Percentiles rank a stretch among this genome's conserved stretches.
These are phyloP conservation scores for Epithemia pelagica DNA, from an alignment of 108 stramenopile species.

Conservation along the genomic window DNA sequence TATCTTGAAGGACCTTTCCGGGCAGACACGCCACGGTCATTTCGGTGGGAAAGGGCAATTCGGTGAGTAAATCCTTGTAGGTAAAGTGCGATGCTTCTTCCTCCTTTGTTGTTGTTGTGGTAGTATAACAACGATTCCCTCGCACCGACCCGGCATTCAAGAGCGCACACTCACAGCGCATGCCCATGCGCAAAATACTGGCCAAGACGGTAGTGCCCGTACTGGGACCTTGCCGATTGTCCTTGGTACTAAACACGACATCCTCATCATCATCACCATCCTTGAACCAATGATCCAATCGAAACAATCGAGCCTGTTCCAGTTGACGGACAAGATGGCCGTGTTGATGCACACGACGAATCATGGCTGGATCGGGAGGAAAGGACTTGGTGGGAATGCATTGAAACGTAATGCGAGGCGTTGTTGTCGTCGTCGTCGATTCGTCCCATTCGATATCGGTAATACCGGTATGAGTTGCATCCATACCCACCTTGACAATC, in stretches of 20 bases:
- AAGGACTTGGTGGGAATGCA: constrained; percentile 18
- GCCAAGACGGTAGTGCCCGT: constrained; percentile 19
- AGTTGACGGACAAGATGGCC: constrained; percentile 21
- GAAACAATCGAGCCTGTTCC: constrained; percentile 25
- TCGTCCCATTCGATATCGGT: constrained; percentile 34
- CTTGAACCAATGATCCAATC: constrained; percentile 15
- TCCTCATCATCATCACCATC: not conserved
- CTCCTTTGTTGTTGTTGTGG: no score
- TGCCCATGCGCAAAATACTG: constrained; percentile 22
- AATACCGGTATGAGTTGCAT: constrained; percentile 26
- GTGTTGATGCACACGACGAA: constrained; percentile 16
- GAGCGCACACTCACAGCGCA: constrained; percentile 29
- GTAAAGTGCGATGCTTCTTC: constrained; percentile 25
- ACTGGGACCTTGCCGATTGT: constrained; percentile 25
- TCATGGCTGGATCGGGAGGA: constrained; percentile 12
- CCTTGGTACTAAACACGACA: constrained; percentile 19
- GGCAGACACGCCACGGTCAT: constrained; percentile 23
- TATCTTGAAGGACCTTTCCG: constrained; percentile 28
- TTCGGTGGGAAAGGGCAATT: constrained; percentile 29
- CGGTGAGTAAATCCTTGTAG: constrained; percentile 37
- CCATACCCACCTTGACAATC: constrained; percentile 37
- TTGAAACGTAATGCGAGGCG: constrained; percentile 7
- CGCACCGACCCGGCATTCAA: constrained; percentile 44
- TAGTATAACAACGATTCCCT: constrained; percentile 18
- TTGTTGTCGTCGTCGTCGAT: not conserved